A percentile compares a stretch with the other conserved stretches of the same genome.
phyloP scores from a whole-genome alignment of 2,329 filamentous ascomycete species.

The Curvularia eragrostidis region DNA sequence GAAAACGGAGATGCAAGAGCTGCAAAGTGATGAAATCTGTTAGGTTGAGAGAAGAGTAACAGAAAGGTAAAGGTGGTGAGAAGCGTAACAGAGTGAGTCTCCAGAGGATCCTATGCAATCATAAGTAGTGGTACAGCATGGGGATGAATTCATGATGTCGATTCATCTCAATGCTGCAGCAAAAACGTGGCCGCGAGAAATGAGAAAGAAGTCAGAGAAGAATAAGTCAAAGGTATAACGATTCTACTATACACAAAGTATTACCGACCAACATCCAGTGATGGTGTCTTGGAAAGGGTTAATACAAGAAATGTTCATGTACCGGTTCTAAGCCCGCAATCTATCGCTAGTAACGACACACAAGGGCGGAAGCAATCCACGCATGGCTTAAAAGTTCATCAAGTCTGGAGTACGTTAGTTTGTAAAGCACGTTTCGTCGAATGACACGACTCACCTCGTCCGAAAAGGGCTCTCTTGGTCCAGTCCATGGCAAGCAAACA shows the following conservation, averaged over 20 bases:
- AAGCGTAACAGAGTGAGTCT: not conserved
- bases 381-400: constrained; percentile 30
- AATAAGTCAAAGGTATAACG: not conserved
- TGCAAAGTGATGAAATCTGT: not conserved
- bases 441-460: constrained; percentile 73
- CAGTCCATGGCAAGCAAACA: constrained; percentile 96
- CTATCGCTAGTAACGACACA: not conserved
- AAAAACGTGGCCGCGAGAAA: not conserved
- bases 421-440: not conserved
- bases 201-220: not conserved
- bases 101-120: not conserved
- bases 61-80: not conserved
- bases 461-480: constrained; percentile 95
- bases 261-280: not conserved
- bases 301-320: not conserved
- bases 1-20: not conserved
- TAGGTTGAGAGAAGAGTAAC: not conserved
- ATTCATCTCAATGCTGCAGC: not conserved
- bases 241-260: not conserved
- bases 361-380: not conserved
- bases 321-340: not conserved
- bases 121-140: not conserved
- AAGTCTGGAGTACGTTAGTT: constrained; percentile 23
- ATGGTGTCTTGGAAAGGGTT: not conserved
- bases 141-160: not conserved